Evolutionary conservation across 2,329 filamentous ascomycete genomes (phyloP).

Genomic region (Xylariaceae sp.): DNA sequence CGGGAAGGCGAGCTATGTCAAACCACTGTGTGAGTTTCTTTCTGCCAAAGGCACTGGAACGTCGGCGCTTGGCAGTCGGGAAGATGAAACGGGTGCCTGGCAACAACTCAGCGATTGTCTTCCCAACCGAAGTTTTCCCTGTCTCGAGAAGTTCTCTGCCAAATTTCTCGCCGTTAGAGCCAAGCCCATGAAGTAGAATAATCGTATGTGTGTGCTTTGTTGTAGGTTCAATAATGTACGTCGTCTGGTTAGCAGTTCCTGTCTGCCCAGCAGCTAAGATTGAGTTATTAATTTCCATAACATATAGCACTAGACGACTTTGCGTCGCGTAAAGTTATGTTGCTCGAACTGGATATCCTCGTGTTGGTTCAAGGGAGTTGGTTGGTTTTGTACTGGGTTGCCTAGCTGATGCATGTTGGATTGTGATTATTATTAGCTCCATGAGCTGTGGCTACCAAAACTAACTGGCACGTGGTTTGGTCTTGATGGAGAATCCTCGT

Average conservation of each 20-base stretch:
- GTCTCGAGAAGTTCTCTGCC: slow-evolving; percentile 44
- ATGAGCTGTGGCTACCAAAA: too few relatives aligned
- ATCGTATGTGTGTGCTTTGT: slow-evolving; percentile 26
- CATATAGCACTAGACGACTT: too few relatives aligned
- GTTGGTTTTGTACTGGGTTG: too few relatives aligned
- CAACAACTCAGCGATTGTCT: slow-evolving; percentile 43
- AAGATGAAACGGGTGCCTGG: slow-evolving; percentile 57
- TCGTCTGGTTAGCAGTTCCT: slow-evolving; percentile 4
- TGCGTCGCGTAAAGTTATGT: too few relatives aligned
- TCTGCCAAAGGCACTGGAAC: slow-evolving; percentile 51
- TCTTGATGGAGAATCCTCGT: too few relatives aligned
- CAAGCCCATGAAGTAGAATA: slow-evolving; percentile 33
- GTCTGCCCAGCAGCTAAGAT: not conserved
- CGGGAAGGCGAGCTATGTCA: slow-evolving; percentile 50
- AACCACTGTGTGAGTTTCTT: slow-evolving; percentile 59
- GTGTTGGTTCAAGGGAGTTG: too few relatives aligned
- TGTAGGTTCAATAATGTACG: slow-evolving; percentile 34
- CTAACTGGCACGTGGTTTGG: too few relatives aligned
- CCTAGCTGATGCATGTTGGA: too few relatives aligned
- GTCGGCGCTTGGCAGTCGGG: slow-evolving; percentile 54
- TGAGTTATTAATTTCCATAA: too few relatives aligned
- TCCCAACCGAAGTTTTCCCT: slow-evolving; percentile 35
- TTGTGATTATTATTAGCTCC: too few relatives aligned
- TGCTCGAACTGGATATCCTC: too few relatives aligned
- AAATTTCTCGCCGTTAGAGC: slow-evolving; percentile 38